Percentiles rank a stretch among this genome's conserved stretches.
phyloP scores from a whole-genome alignment of 805 yeast species.

The Suhomyces kilbournensis region DNA sequence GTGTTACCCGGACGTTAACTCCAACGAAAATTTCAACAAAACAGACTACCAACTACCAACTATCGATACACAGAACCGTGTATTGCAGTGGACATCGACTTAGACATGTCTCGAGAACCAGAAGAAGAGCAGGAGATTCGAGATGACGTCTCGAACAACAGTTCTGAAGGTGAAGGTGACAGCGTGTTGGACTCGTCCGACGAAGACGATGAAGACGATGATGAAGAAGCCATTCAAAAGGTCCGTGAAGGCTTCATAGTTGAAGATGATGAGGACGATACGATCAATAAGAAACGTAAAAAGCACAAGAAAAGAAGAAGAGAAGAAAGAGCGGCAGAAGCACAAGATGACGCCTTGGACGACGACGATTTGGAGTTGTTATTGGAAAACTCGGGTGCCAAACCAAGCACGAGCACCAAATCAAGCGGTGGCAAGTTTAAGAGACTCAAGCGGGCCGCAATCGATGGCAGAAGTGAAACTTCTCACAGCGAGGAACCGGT shows the following conservation, averaged over 20 bases:
- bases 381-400: slow-evolving; percentile 86
- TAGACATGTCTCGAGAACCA: slow-evolving; percentile 28
- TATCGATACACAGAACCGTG: neutral
- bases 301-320: slow-evolving; percentile 40
- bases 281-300: slow-evolving; percentile 31
- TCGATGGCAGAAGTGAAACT: slow-evolving; percentile 26
- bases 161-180: slow-evolving; percentile 35
- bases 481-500: slow-evolving; percentile 25
- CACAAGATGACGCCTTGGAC: slow-evolving; percentile 64
- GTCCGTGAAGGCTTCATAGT: slow-evolving; percentile 92
- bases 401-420: slow-evolving; percentile 30
- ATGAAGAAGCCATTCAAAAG: slow-evolving; percentile 81
- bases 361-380: slow-evolving; percentile 93
- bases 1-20: slow-evolving; percentile 5
- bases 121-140: slow-evolving; percentile 39
- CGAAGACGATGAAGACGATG: slow-evolving; percentile 82
- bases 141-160: slow-evolving; percentile 27
- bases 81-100: neutral
- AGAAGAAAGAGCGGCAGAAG: slow-evolving; percentile 12
- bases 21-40: slow-evolving; percentile 1
- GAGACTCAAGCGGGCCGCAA: slow-evolving; percentile 73
- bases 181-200: slow-evolving; percentile 66
- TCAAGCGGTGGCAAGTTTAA: slow-evolving; percentile 54
- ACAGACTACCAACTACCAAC: neutral
- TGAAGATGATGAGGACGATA: slow-evolving; percentile 59